Percentiles rank a stretch among this genome's conserved stretches.
Conservation (phyloP, 805 yeast genomes). For the Candida silvicultrix region DNA sequence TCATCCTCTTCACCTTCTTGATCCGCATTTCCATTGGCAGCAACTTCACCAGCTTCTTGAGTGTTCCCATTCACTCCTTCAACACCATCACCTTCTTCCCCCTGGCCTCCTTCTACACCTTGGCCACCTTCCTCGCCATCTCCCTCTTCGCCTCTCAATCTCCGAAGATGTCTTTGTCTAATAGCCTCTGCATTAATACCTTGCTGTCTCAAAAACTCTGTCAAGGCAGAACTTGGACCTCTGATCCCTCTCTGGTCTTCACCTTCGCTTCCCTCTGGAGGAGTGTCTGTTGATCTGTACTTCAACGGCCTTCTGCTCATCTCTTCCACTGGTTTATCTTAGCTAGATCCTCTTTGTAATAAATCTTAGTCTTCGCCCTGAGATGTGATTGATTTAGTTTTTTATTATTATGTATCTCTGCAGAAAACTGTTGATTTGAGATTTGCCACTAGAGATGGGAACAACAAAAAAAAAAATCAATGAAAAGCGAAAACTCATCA, state of each 20-base stretch:
- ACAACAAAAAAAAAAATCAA: background rate
- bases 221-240: slow-evolving; percentile 78
- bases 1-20: slow-evolving; percentile 7
- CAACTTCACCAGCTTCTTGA: slow-evolving; percentile 19
- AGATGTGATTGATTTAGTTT: too few species aligned
- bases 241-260: slow-evolving; percentile 26
- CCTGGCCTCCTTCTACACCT: background rate
- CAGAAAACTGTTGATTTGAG: background rate
- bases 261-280: background rate
- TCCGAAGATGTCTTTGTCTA: slow-evolving; percentile 38
- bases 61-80: slow-evolving; percentile 5
- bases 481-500: background rate
- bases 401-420: background rate
- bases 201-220: slow-evolving; percentile 81
- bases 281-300: slow-evolving; percentile 16
- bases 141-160: slow-evolving; percentile 15
- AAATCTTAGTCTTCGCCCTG: too few species aligned
- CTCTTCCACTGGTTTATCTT: too few species aligned
- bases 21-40: slow-evolving; percentile 26
- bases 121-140: slow-evolving; percentile 1
- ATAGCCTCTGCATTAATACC: slow-evolving; percentile 84
- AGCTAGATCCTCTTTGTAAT: too few species aligned
- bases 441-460: background rate
- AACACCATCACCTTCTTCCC: background rate
- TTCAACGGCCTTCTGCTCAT: slow-evolving; percentile 24